A percentile compares a stretch with the other conserved stretches of the same genome.
These are phyloP conservation scores for Pholiota microspora DNA, from an alignment of 768 basidiomycete species.

Conservation along the genomic window DNA sequence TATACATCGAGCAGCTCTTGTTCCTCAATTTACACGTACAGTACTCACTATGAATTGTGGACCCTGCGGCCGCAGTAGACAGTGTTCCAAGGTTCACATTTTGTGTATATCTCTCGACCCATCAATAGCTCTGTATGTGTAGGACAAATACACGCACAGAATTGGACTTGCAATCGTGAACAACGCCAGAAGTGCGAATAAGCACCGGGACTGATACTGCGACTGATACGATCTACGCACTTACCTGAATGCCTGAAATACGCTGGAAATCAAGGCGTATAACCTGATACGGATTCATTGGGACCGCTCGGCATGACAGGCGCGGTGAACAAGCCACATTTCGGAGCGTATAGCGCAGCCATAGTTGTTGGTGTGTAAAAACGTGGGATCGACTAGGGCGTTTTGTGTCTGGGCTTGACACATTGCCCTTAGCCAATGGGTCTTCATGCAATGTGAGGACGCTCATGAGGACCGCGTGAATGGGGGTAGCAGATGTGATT, in stretches of 20 bases:
- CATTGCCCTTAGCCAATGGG: background rate
- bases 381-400: conserved; percentile 6
- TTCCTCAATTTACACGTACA: background rate
- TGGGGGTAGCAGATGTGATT: conserved; percentile 1
- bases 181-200: no score
- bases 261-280: background rate
- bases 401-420: conserved; percentile 3
- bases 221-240: background rate
- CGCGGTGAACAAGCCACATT: background rate
- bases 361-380: background rate
- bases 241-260: background rate
- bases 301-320: background rate
- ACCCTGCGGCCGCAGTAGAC: background rate
- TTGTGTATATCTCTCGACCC: background rate
- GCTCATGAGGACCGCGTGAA: background rate
- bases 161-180: background rate
- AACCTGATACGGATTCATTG: conserved; percentile 6
- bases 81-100: background rate
- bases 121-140: background rate
- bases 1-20: background rate
- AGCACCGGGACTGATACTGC: no score
- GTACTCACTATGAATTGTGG: background rate
- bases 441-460: background rate
- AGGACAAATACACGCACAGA: background rate
- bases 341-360: conserved; percentile 1